Conservation (phyloP, 2,329 filamentous ascomycete genomes). For the Coniochaeta ligniaria region DNA sequence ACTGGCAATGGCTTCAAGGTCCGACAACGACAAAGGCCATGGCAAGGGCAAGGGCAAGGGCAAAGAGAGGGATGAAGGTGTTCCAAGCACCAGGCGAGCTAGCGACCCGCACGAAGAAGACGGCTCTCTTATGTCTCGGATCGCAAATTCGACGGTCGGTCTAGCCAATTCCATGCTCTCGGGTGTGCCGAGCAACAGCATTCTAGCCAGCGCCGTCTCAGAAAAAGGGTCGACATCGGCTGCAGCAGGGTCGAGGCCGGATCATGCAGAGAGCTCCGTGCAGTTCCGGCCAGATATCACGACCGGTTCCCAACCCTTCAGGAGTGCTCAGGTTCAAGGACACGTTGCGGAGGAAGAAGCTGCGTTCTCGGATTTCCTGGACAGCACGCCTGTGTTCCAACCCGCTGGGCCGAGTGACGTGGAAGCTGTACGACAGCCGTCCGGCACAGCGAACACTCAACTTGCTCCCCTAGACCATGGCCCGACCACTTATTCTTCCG, state of each 20-base stretch:
- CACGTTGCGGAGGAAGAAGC: slow-evolving; percentile 23
- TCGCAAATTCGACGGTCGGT: slow-evolving; percentile 13
- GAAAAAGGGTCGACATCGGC: slow-evolving; percentile 4
- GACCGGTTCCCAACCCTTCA: slow-evolving; percentile 15
- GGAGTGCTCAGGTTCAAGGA: slow-evolving; percentile 16
- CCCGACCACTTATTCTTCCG: slow-evolving; percentile 11
- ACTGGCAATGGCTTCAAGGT: not conserved
- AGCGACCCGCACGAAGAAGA: not conserved
- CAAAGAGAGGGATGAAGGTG: slow-evolving; percentile 1
- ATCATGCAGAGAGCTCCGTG: slow-evolving; percentile 15
- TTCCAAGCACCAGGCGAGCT: not conserved
- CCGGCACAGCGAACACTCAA: not conserved
- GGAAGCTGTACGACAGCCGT: slow-evolving; percentile 7
- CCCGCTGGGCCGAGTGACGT: slow-evolving; percentile 11
- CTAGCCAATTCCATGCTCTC: slow-evolving; percentile 17
- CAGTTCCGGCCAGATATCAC: slow-evolving; percentile 7
- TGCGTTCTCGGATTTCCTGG: slow-evolving; percentile 28
- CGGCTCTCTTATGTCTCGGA: slow-evolving; percentile 5
- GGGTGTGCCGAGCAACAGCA: slow-evolving; percentile 4
- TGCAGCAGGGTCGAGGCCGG: slow-evolving; percentile 9
- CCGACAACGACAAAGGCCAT: not conserved
- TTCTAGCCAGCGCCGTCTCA: slow-evolving; percentile 3
- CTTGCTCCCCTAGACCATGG: not conserved
- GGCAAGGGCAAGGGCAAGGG: not conserved
- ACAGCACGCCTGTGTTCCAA: slow-evolving; percentile 14